Conservation (phyloP, 148 eudicot species). For the Dysphania ambrosioides region DNA sequence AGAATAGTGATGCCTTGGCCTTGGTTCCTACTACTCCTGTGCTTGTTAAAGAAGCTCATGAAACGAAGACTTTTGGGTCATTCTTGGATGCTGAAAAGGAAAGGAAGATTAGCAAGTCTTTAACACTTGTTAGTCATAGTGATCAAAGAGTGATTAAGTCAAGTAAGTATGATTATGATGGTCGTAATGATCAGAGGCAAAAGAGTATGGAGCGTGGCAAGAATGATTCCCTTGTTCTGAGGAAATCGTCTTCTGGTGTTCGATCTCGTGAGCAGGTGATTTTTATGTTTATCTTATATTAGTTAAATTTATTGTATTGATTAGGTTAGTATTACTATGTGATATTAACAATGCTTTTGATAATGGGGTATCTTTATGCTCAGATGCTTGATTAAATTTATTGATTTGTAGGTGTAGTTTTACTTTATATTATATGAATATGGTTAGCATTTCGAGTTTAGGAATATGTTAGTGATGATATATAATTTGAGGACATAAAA, state of each 20-base stretch:
- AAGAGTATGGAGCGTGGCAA: conserved; percentile 18
- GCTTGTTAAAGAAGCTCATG: not conserved
- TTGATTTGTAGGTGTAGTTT: not conserved
- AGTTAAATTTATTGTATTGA: not conserved
- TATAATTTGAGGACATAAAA: not conserved
- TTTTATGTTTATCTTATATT: not conserved
- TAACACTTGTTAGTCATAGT: not conserved
- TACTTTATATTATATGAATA: conserved; percentile 2
- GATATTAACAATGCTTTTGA: not conserved
- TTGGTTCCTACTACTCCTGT: conserved; percentile 31
- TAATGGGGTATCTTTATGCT: conserved; percentile 8
- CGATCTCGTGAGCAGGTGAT: conserved; percentile 54
- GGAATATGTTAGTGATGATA: not conserved
- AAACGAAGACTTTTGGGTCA: conserved; percentile 20
- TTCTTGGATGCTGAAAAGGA: conserved; percentile 25
- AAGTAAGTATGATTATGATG: not conserved
- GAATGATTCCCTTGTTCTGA: conserved; percentile 30
- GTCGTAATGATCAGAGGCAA: not conserved
- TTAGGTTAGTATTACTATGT: conserved; percentile 3
- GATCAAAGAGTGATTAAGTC: conserved; percentile 19
- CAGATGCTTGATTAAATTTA: conserved; percentile 1
- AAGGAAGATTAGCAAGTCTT: conserved; percentile 11
- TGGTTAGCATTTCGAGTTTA: conserved; percentile 15
- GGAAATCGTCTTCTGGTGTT: conserved; percentile 37
- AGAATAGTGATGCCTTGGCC: conserved; percentile 2